Percentiles rank a stretch among this genome's conserved stretches.
These are phyloP conservation scores for Penicillium paxilli DNA, from an alignment of 495 filamentous ascomycete species.

Conservation along the genomic window DNA sequence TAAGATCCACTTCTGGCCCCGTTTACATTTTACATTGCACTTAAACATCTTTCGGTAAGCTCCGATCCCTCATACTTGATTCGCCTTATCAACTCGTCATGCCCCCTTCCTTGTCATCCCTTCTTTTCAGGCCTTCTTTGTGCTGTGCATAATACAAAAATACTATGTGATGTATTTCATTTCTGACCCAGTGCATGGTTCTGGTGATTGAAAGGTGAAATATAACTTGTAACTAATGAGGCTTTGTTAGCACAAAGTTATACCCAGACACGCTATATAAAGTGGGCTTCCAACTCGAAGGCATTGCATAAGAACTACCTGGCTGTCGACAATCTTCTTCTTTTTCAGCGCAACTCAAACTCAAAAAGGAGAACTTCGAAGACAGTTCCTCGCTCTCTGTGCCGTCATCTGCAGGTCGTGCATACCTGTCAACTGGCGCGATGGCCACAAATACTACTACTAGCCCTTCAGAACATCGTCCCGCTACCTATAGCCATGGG, in stretches of 20 bases:
- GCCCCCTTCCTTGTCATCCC: constrained; percentile 4
- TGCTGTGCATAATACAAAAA: no score
- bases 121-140: not conserved
- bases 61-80: constrained; percentile 19
- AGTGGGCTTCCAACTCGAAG: not conserved
- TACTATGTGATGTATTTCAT: no score
- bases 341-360: not conserved
- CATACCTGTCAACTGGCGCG: not conserved
- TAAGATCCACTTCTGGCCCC: not conserved
- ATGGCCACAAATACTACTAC: constrained; percentile 16
- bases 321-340: not conserved
- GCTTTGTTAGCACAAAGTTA: not conserved
- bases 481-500: constrained; percentile 23
- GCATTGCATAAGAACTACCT: not conserved
- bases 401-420: not conserved
- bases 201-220: no score
- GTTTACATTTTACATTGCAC: not conserved
- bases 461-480: not conserved
- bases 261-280: not conserved
- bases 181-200: no score
- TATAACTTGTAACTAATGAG: no score
- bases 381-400: no score
- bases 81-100: constrained; percentile 18
- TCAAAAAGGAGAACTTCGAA: not conserved
- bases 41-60: constrained; percentile 9